Evolutionary conservation across 192 early-diverging fungal genomes (phyloP), one percentile per base, ranked within the genome.

Genomic region (Backusella luteola): DNA sequence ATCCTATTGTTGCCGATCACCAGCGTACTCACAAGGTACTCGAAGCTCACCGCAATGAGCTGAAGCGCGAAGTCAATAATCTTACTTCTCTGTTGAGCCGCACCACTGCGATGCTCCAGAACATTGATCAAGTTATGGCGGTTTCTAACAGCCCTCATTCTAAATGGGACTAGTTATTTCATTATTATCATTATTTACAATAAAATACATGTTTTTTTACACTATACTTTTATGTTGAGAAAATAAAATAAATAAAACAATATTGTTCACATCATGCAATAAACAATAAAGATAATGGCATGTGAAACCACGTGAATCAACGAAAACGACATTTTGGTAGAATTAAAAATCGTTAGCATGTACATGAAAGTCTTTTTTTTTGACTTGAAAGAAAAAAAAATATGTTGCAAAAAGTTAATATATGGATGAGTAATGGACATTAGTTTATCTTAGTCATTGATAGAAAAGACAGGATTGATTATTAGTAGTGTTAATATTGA

Each of bases 11-110:
- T 19, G n/a, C 21, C 11, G 35, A 39, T 73, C 77, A 38, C 39
- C 56, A 63, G 56, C 56, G 26, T 4, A 86, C 77, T 41, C 77
- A 84, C 35, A 80, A 88, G 70, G 80, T 86, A 17, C 78, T 90
- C 14, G 80, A 87, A 73, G 84, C 87, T 67, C 87, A 88, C 66
- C 79, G 87, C 19, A 82, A 88, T 69, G 87, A 90, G 52, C 49
- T 90, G 35, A 86, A 87, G 59, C 77, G 86, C 14, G 86, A 90
- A 75, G 87, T 90, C 12, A 76, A 84, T 4, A 82, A 87, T 78
- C 59, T 90, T 8, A 85, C 83, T 14, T 84, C 81, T 78, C 67
- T 90, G 12, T 69, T 90, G 6, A 86, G 76, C 32, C 79, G 84
- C 42, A 87, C 89, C 5, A 84, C 87, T 21, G 89, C 87, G 12